phyloP scores from a whole-genome alignment of 2,329 filamentous ascomycete species.

The Fonsecaea erecta region DNA sequence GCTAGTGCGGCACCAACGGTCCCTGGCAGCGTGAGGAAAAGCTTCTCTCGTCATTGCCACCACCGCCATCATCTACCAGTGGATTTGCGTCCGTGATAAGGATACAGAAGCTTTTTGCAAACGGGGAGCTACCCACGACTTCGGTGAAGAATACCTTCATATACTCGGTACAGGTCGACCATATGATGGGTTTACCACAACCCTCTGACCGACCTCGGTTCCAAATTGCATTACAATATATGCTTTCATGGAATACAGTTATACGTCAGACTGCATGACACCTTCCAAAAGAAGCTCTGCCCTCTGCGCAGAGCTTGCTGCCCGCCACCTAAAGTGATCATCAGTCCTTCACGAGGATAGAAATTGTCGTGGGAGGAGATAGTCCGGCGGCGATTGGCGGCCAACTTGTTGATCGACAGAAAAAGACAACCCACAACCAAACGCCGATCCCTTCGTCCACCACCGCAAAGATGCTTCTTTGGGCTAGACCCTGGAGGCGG shows the following conservation, averaged over 20 bases:
- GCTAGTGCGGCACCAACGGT: neutral
- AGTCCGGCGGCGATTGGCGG: neutral
- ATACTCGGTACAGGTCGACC: neutral
- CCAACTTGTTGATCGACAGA: neutral
- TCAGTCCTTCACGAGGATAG: neutral
- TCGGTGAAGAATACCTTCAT: neutral
- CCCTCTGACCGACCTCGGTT: too few species aligned
- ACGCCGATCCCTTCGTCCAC: neutral
- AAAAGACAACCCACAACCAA: neutral
- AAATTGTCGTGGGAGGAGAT: neutral
- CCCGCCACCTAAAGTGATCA: neutral
- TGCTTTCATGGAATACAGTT: too few species aligned
- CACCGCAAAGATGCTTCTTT: conserved; percentile 10
- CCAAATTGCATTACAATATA: too few species aligned
- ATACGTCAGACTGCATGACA: neutral
- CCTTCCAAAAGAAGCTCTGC: neutral
- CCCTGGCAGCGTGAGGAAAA: neutral
- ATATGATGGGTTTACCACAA: neutral
- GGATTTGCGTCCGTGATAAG: neutral
- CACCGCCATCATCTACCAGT: neutral
- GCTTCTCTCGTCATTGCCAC: neutral
- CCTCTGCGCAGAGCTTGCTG: neutral
- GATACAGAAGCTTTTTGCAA: neutral
- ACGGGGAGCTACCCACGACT: neutral
- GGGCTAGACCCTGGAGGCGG: neutral